Base-by-base conservation (phyloP, 164 flowering plant species). In the Vitis cinerea region DNA sequence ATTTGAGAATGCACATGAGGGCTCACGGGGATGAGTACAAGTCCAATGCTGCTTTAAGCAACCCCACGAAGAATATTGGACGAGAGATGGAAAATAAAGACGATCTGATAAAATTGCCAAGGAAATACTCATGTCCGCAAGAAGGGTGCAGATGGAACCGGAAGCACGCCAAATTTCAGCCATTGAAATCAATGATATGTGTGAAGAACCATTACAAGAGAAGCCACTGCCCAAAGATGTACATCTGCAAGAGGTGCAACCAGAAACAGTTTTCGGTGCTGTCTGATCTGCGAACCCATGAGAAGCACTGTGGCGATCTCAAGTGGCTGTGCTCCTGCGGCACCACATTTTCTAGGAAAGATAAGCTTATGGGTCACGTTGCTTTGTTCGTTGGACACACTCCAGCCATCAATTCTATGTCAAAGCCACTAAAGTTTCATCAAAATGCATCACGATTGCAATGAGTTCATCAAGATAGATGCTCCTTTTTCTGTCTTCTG, bases 321-420 rank as follows among this genome's bases (percentile, higher is more conserved):
- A 91, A 84, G 68, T 91, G 97, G 94, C 86, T 74, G 71, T 91
- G 97, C 50, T 87, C 93, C 0, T 91, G 97, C 59, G 97, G 94
- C 0, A 91, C 97, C 0, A 87, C 89, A 0, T 91, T 91, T 65
- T 89, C 91, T 0, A 81, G 94, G 83, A 91, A 89, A 65, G 97
- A 91, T 67, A 91, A 91, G 86, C 90, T 92, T 9, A 71, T 87
- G 81, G 91, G 97, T n/a, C 97, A 91, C 52, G 80, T 88, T 37
- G 76, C 86, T 59, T 83, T 91, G 78, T 89, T 89, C 71, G 66
- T 74, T 10, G 94, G 94, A 3, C 91, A 89, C 59, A 23, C 74
- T 5, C 89, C 90, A 0, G 80, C 65, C 0, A 59, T 48, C 23
- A 74, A 70, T 67, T 67, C 64, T 52, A 1, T 54, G 15, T 16